Evolutionary conservation across 225 moss, liverwort and hornwort species (phyloP).

Genomic region (Ulota crispa): DNA sequence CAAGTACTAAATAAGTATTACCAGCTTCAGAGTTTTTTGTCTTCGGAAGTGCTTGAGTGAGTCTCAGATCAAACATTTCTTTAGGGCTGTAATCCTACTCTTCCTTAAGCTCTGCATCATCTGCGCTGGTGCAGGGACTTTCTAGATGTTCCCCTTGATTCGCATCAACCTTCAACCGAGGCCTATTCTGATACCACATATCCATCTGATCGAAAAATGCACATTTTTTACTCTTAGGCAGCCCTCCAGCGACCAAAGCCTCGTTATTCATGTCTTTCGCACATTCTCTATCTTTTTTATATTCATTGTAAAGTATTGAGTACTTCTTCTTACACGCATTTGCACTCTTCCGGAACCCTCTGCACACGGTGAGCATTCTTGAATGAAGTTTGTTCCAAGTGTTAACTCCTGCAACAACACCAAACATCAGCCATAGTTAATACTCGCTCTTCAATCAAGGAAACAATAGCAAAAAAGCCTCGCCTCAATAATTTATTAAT

Average conservation of each 20-base stretch:
- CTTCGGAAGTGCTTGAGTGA: constrained; percentile 11
- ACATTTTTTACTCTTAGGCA: constrained; percentile 62
- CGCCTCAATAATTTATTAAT: not conserved
- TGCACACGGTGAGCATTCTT: constrained; percentile 51
- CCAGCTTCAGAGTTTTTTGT: constrained; percentile 15
- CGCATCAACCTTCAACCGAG: constrained; percentile 49
- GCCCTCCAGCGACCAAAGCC: constrained; percentile 48
- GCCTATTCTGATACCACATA: constrained; percentile 59
- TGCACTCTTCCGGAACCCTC: constrained; percentile 67
- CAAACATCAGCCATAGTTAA: constrained; percentile 20
- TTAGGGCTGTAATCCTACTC: constrained; percentile 33
- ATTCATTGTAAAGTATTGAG: constrained; percentile 70
- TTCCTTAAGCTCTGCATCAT: constrained; percentile 58
- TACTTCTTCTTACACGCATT: constrained; percentile 76
- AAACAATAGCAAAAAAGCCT: not conserved
- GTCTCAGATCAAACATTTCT: constrained; percentile 18
- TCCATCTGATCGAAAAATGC: constrained; percentile 73
- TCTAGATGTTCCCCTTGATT: constrained; percentile 52
- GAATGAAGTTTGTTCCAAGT: constrained; percentile 67
- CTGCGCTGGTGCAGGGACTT: constrained; percentile 61
- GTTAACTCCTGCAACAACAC: constrained; percentile 58
- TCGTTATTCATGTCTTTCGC: constrained; percentile 48
- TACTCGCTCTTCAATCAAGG: not conserved
- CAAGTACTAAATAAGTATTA: constrained; percentile 9
- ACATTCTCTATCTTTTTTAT: constrained; percentile 66